Evolutionary conservation across 805 yeast species (phyloP).

Genomic region (Candida namnaoensis): DNA sequence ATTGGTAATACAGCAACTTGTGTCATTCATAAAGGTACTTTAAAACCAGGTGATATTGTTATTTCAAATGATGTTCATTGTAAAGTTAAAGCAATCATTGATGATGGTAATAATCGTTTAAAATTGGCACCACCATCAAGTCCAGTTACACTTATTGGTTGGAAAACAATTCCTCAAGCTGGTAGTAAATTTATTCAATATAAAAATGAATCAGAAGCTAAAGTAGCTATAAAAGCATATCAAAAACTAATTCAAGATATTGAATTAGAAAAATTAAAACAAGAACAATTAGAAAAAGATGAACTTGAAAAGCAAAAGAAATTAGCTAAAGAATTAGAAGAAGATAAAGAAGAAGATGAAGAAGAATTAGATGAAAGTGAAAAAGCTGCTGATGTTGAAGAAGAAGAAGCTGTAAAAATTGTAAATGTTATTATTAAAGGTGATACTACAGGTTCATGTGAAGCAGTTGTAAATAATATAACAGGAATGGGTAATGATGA

Average conservation of each 20-base stretch:
- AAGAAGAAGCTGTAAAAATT: slow-evolving; percentile 15
- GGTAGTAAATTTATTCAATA: slow-evolving; percentile 83
- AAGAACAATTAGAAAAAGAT: slow-evolving; percentile 33
- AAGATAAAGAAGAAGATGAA: slow-evolving; percentile 40
- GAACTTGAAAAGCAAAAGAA: slow-evolving; percentile 44
- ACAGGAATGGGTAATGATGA: slow-evolving; percentile 81
- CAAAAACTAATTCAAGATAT: slow-evolving; percentile 55
- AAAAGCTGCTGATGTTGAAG: slow-evolving; percentile 22
- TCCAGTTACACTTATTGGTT: slow-evolving; percentile 87
- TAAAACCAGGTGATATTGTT: slow-evolving; percentile 60
- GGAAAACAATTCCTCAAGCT: slow-evolving; percentile 89
- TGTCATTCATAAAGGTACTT: slow-evolving; percentile 69
- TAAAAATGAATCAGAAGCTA: slow-evolving; percentile 63
- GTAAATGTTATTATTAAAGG: slow-evolving; percentile 72
- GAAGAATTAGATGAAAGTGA: slow-evolving; percentile 8
- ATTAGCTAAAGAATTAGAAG: slow-evolving; percentile 41
- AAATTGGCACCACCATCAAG: slow-evolving; percentile 75
- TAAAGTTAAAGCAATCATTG: slow-evolving; percentile 69
- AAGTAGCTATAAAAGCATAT: slow-evolving; percentile 56
- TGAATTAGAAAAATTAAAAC: slow-evolving; percentile 59
- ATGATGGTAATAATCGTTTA: slow-evolving; percentile 59
- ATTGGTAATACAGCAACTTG: slow-evolving; percentile 84
- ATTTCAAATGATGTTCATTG: slow-evolving; percentile 87
- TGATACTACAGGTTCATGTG: slow-evolving; percentile 92
- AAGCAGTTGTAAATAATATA: slow-evolving; percentile 82